A percentile compares a stretch with the other conserved stretches of the same genome.
phyloP scores from a whole-genome alignment of 2,329 filamentous ascomycete genomes.

The Neonectria faginata region DNA sequence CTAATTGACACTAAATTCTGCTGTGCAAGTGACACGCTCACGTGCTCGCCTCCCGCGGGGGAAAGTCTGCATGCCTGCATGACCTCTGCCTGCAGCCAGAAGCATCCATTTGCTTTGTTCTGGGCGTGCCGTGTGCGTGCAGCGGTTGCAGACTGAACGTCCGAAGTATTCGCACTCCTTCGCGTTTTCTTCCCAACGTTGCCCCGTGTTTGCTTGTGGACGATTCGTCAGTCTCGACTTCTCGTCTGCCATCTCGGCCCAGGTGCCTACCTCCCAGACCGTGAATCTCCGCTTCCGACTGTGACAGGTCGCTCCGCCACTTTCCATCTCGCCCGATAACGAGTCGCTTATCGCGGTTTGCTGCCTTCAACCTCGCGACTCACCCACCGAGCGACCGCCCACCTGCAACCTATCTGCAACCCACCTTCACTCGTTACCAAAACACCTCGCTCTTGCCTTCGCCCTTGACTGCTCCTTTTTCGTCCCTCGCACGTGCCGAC shows the following conservation, averaged over 20 bases:
- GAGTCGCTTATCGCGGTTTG: conserved; percentile 45
- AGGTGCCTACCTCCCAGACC: background rate
- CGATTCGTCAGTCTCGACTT: background rate
- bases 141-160: background rate
- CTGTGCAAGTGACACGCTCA: conserved; percentile 35
- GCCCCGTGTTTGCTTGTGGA: background rate
- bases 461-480: background rate
- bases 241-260: background rate
- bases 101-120: conserved; percentile 23
- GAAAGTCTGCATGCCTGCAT: conserved; percentile 31
- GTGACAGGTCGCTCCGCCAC: conserved; percentile 23
- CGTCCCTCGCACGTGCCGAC: background rate
- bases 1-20: conserved; percentile 34
- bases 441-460: conserved; percentile 8
- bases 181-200: background rate
- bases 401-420: conserved; percentile 14
- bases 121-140: conserved; percentile 7
- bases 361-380: conserved; percentile 32
- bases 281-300: conserved; percentile 8
- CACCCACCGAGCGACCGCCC: conserved; percentile 9
- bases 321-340: conserved; percentile 41
- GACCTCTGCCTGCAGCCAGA: conserved; percentile 28
- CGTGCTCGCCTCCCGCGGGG: conserved; percentile 27
- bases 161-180: background rate
- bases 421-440: conserved; percentile 26